Evolutionary conservation across 2,329 filamentous ascomycete species (phyloP), one percentile per base, ranked within the genome.

Genomic region (Lecanicillium sp.): DNA sequence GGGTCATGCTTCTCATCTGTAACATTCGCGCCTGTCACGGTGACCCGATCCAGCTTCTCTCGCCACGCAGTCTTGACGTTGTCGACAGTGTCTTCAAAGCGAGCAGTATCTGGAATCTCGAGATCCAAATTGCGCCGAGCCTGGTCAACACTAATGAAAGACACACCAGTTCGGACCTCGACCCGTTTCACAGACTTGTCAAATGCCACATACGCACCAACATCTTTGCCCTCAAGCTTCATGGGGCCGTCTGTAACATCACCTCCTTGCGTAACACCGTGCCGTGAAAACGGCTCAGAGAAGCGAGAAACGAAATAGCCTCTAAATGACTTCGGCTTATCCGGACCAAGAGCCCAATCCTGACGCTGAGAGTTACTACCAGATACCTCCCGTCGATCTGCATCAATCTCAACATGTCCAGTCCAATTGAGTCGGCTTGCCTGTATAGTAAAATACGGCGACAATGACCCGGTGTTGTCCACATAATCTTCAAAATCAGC

Each of bases 231-330:
- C 3, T 53, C 51, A 3, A 51, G 52, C 9, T 40, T 36, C 5
- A 9, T 39, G 3, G 31, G 16, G 5, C 48, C 47, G 4, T 56
- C 42, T 3, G 52, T 41, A 1, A 59, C 18, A 5, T 54, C 42
- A 0, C 49, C 51, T 2, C 56, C 60, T 4, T 53, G 45, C 0
- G 58, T 49, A 2, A 59, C 55, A 4, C 65, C 65, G 42, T 58
- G 57, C 0, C 54, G 56, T 2, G 33, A 37, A 40, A 70, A 68
- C 1, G 60, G 58, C 31, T 60, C 50, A 0, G 65, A 69, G 42
- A 70, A 70, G 4, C 62, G 59, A 9, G 64, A 65, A 1, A 69
- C 65, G 38, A 70, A 70, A 45, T 67, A 68, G 7, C 64, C 61
- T 2, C 53, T 58, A 45, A 70, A 69, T 0, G 55, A 58, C 3